Evolutionary conservation across 495 filamentous ascomycete genomes (phyloP).

Genomic region (Annulohypoxylon moriforme): DNA sequence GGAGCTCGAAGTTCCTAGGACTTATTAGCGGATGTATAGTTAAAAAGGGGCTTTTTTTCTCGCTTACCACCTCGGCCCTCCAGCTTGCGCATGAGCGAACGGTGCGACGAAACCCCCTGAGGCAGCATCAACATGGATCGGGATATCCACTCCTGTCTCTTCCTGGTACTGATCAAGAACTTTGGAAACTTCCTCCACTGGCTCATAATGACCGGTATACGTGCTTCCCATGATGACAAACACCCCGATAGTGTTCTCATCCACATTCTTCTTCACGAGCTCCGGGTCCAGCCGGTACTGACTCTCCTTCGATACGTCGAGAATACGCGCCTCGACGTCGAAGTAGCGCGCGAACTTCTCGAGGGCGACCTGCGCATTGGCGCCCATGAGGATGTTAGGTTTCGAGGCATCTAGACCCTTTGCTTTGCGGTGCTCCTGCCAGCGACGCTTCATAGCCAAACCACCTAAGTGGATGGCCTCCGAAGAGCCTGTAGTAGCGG

Average conservation of each 20-base stretch:
- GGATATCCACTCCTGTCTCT: constrained; percentile 72
- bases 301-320: constrained; percentile 73
- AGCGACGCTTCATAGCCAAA: constrained; percentile 80
- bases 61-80: constrained; percentile 68
- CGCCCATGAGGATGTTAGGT: constrained; percentile 83
- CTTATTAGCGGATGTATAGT: neutral
- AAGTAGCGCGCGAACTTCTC: constrained; percentile 82
- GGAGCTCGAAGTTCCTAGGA: constrained; percentile 73
- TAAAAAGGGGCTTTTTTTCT: no score
- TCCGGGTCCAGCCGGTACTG: constrained; percentile 72
- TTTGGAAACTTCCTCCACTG: constrained; percentile 73
- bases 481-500: constrained; percentile 77
- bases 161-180: constrained; percentile 74
- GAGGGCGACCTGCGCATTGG: constrained; percentile 80
- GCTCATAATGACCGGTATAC: constrained; percentile 82
- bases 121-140: constrained; percentile 81
- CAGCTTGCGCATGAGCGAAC: constrained; percentile 72
- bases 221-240: constrained; percentile 81
- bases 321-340: constrained; percentile 77
- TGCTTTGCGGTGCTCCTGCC: constrained; percentile 72
- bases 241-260: constrained; percentile 83
- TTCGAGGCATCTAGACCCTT: constrained; percentile 70
- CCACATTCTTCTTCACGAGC: constrained; percentile 71
- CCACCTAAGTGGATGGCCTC: constrained; percentile 82
- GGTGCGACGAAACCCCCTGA: constrained; percentile 79